A percentile compares a stretch with the other conserved stretches of the same genome.
These are phyloP conservation scores for Metarhizium album DNA, from an alignment of 2,329 filamentous ascomycete genomes.

Conservation along the genomic window DNA sequence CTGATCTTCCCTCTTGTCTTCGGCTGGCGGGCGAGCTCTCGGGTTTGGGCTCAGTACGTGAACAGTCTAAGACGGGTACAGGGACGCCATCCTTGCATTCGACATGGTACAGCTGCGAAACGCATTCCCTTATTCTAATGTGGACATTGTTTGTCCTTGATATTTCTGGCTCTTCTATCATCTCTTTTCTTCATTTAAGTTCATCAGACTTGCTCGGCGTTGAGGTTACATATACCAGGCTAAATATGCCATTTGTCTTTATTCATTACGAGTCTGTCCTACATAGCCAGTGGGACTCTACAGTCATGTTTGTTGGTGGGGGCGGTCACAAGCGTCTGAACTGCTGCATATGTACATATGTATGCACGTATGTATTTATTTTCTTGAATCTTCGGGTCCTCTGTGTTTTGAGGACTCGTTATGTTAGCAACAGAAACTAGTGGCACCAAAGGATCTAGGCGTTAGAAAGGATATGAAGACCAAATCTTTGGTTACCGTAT, in stretches of 20 bases:
- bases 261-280: not conserved
- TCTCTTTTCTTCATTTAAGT: not conserved
- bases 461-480: not conserved
- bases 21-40: not conserved
- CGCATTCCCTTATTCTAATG: not conserved
- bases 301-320: not conserved
- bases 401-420: not conserved
- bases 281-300: not conserved
- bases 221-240: slow-evolving; percentile 8
- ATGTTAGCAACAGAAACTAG: not conserved
- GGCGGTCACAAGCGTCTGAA: not conserved
- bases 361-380: not conserved
- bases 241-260: slow-evolving; percentile 2
- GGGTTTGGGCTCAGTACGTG: not conserved
- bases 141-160: not conserved
- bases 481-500: not conserved
- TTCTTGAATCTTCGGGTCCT: not conserved
- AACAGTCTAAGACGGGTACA: not conserved
- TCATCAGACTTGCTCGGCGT: slow-evolving; percentile 6
- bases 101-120: not conserved
- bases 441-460: not conserved
- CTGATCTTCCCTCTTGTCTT: slow-evolving; percentile 5
- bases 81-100: not conserved
- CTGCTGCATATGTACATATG: not conserved
- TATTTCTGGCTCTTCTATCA: not conserved